Evolutionary conservation across 1,284 basidiomycete species (phyloP).

Genomic region (Marasmius oreades): DNA sequence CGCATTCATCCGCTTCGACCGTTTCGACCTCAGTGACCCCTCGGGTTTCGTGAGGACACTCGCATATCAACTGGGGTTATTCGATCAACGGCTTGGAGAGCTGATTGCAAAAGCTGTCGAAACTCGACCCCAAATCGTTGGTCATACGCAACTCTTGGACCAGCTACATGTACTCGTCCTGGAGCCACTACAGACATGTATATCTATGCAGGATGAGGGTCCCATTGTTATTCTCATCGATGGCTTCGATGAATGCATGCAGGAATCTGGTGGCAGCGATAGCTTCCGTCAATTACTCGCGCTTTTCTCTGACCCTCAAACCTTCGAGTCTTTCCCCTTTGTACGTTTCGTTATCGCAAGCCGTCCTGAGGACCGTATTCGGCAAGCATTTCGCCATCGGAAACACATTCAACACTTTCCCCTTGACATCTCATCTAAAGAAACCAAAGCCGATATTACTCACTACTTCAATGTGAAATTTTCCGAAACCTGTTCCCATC

Average conservation of each 20-base stretch:
- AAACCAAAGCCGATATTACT: no score
- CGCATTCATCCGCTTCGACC: conserved; percentile 10
- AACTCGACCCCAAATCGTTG: background rate
- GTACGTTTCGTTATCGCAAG: no score
- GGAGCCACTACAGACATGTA: background rate
- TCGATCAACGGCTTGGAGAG: conserved; percentile 2
- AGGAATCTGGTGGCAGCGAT: no score
- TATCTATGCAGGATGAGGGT: background rate
- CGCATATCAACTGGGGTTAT: conserved; percentile 3
- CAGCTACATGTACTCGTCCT: conserved; percentile 4
- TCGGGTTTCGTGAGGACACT: background rate
- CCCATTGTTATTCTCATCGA: conserved; percentile 5
- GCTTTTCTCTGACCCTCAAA: no score
- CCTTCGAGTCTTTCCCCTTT: no score
- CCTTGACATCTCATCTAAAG: no score
- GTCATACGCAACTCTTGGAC: background rate
- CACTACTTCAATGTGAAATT: no score
- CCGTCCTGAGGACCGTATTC: no score
- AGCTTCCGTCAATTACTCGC: no score
- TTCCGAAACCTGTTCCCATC: no score
- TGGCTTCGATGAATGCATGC: conserved; percentile 7
- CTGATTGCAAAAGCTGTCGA: background rate
- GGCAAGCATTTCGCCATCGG: no score
- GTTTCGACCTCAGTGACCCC: conserved; percentile 2
- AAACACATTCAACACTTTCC: no score